These are phyloP conservation scores for Russula griseocarnosa DNA, from an alignment of 768 basidiomycete species.

Conservation along the genomic window DNA sequence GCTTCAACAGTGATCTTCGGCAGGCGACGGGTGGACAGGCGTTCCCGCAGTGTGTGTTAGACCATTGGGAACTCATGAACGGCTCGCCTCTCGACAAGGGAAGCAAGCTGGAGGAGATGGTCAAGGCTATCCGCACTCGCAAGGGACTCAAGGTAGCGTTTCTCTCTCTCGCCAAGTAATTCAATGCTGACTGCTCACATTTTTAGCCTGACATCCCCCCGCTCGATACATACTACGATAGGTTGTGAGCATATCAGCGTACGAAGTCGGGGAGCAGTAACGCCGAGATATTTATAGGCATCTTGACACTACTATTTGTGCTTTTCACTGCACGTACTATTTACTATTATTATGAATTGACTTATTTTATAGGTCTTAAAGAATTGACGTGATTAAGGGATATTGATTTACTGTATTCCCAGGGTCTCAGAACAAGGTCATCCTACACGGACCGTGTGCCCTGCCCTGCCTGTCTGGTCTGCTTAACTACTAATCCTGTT, in stretches of 20 bases:
- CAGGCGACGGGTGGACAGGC: constrained; percentile 93
- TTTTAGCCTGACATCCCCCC: constrained; percentile 78
- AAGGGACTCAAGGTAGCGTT: constrained; percentile 85
- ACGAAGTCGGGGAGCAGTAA: constrained; percentile 8
- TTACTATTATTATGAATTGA: constrained; percentile 8
- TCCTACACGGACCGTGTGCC: too few relatives aligned
- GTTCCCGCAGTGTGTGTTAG: constrained; percentile 94
- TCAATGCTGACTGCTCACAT: constrained; percentile 18
- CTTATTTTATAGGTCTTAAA: background rate
- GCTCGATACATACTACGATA: constrained; percentile 92
- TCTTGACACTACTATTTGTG: constrained; percentile 20
- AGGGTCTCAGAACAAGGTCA: background rate
- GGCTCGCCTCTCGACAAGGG: constrained; percentile 87
- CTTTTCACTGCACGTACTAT: constrained; percentile 1
- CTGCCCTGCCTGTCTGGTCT: too few relatives aligned
- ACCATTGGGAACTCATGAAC: constrained; percentile 85
- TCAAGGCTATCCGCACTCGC: constrained; percentile 75
- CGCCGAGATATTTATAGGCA: constrained; percentile 18
- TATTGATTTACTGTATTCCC: background rate
- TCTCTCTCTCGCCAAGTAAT: constrained; percentile 8
- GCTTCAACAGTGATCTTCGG: constrained; percentile 96
- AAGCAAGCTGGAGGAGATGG: constrained; percentile 84
- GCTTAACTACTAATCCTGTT: background rate
- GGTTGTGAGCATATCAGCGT: constrained; percentile 50
- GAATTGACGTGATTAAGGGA: background rate